A percentile compares a stretch with the other conserved stretches of the same genome.
These are phyloP conservation scores for Plasmodium inui DNA, from an alignment of 169 alveolate genomes.

Conservation along the genomic window DNA sequence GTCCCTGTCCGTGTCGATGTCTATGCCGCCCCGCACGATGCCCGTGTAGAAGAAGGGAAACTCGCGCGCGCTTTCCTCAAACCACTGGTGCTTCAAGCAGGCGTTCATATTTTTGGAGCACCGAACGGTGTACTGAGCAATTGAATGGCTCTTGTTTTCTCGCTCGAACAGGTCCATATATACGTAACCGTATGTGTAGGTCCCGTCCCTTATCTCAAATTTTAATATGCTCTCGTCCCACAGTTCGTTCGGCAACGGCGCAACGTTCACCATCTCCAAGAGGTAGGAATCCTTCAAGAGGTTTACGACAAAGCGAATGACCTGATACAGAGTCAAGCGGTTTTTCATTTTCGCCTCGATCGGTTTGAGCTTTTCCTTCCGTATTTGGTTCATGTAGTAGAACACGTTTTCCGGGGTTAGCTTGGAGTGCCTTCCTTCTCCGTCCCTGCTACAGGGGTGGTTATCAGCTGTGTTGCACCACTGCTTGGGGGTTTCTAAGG, in stretches of 20 bases:
- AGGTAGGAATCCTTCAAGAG: conserved; percentile 45
- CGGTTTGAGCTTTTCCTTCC: conserved; percentile 36
- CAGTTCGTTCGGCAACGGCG: conserved; percentile 33
- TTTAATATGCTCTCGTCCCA: conserved; percentile 72
- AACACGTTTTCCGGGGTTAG: conserved; percentile 39
- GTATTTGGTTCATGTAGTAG: conserved; percentile 59
- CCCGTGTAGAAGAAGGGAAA: conserved; percentile 64
- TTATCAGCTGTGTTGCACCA: background rate
- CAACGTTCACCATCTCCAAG: conserved; percentile 53
- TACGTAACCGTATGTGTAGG: conserved; percentile 49
- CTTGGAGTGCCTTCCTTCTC: background rate
- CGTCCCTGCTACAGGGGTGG: background rate
- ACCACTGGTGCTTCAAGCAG: conserved; percentile 64
- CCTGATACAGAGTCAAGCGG: conserved; percentile 45
- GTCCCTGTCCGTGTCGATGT: background rate
- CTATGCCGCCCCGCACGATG: conserved; percentile 2
- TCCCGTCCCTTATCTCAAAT: conserved; percentile 47
- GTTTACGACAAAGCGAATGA: conserved; percentile 49
- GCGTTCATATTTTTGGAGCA: conserved; percentile 81
- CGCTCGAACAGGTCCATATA: conserved; percentile 86
- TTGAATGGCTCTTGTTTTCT: conserved; percentile 75
- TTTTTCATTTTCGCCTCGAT: conserved; percentile 41
- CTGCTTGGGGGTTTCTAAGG: background rate
- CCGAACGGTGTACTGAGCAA: conserved; percentile 86
- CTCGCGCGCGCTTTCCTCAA: conserved; percentile 2